phyloP scores from a whole-genome alignment of 768 basidiomycete species.

The Austroboletus festivus region DNA sequence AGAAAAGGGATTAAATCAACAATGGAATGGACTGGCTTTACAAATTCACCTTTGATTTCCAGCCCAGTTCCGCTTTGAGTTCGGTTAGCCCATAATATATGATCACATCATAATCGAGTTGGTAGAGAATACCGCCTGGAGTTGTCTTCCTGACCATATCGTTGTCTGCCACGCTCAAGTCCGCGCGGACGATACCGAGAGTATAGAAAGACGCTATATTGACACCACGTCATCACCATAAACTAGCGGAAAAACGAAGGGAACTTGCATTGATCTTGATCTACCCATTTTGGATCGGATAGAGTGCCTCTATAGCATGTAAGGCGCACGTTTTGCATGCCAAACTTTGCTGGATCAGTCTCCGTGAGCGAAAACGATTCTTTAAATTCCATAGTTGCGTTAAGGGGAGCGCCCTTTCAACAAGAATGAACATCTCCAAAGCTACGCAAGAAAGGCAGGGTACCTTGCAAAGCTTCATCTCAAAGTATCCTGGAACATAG shows the following conservation, averaged over 20 bases:
- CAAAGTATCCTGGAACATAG: slow-evolving; percentile 16
- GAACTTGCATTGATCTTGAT: slow-evolving; percentile 11
- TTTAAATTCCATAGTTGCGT: slow-evolving; percentile 6
- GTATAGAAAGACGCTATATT: slow-evolving; percentile 4
- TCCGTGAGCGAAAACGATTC: slow-evolving; percentile 10
- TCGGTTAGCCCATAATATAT: slow-evolving; percentile 10
- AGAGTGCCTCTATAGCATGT: slow-evolving; percentile 9
- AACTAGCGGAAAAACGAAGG: neutral
- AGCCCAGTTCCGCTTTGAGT: slow-evolving; percentile 5
- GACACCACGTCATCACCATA: neutral
- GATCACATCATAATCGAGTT: slow-evolving; percentile 14
- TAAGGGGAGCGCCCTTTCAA: slow-evolving; percentile 3
- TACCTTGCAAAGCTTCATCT: slow-evolving; percentile 12
- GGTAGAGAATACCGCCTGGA: slow-evolving; percentile 3
- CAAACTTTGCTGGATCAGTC: neutral
- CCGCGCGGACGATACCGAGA: slow-evolving; percentile 1
- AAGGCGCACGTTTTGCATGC: slow-evolving; percentile 3
- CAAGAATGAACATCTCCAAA: neutral
- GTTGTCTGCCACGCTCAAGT: neutral
- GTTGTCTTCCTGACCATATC: neutral
- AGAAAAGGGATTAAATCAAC: too few relatives aligned
- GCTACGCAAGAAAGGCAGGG: neutral
- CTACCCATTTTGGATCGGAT: slow-evolving; percentile 12
- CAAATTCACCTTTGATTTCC: slow-evolving; percentile 9
- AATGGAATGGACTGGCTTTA: too few relatives aligned